Percentiles rank a stretch among this genome's conserved stretches.
Conservation (phyloP, 225 moss, liverwort and hornwort species). For the Takakia lepidozioides region DNA sequence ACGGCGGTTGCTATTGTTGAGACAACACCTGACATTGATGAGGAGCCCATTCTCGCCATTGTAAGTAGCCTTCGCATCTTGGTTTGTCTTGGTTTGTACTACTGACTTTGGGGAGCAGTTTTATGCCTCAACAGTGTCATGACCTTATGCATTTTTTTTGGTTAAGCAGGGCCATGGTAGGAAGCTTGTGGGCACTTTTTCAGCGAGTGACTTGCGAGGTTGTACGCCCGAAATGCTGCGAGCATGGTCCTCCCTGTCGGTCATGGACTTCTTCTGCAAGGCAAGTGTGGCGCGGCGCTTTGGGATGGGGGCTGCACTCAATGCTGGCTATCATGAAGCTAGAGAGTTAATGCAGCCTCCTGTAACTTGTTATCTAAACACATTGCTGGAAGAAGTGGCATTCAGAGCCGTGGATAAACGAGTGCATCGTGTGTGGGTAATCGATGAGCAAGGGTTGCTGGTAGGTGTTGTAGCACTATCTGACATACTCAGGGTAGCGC, state of each 20-base stretch:
- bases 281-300: slow-evolving; percentile 46
- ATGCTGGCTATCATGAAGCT: slow-evolving; percentile 28
- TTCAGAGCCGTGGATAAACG: slow-evolving; percentile 44
- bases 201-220: slow-evolving; percentile 75
- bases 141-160: too few species aligned
- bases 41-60: slow-evolving; percentile 44
- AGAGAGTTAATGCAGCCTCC: slow-evolving; percentile 27
- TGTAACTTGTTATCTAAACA: slow-evolving; percentile 57
- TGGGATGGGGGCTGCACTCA: slow-evolving; percentile 58
- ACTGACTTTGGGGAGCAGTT: neutral
- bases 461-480: slow-evolving; percentile 67
- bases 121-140: neutral
- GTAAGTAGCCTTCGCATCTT: slow-evolving; percentile 19
- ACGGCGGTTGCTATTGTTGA: slow-evolving; percentile 92
- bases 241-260: slow-evolving; percentile 52
- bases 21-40: slow-evolving; percentile 21
- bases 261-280: slow-evolving; percentile 63
- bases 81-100: neutral
- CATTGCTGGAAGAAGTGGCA: slow-evolving; percentile 59
- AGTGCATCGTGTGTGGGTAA: slow-evolving; percentile 79
- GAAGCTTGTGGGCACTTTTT: slow-evolving; percentile 73
- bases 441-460: slow-evolving; percentile 40
- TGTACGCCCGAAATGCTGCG: slow-evolving; percentile 57
- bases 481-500: slow-evolving; percentile 57
- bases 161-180: slow-evolving; percentile 84